Evolutionary conservation across 176 grass and related monocot species (phyloP).

Genomic region (Triticum turgidum): DNA sequence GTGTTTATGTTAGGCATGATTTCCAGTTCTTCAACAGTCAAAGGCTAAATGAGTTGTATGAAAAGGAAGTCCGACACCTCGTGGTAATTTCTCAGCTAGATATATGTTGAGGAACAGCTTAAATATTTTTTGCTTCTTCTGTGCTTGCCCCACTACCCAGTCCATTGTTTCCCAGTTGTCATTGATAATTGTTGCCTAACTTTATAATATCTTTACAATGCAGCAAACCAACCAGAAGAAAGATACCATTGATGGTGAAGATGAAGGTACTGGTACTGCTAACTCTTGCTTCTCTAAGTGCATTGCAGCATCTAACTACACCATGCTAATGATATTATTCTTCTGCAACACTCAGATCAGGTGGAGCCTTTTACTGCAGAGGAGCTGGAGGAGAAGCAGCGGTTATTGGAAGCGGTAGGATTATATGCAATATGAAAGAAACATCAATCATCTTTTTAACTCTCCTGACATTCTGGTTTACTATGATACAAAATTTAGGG

Average conservation of each 20-base stretch:
- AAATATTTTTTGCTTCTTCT: background rate
- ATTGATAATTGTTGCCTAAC: constrained; percentile 25
- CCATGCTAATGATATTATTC: constrained; percentile 34
- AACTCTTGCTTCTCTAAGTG: constrained; percentile 6
- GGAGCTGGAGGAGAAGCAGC: constrained; percentile 91
- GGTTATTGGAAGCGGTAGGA: constrained; percentile 74
- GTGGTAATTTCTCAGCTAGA: constrained; percentile 57
- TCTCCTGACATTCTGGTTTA: constrained; percentile 18
- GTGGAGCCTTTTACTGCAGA: constrained; percentile 78
- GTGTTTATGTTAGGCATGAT: constrained; percentile 65
- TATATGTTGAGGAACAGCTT: background rate
- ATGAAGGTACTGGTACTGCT: constrained; percentile 85
- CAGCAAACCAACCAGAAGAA: constrained; percentile 93
- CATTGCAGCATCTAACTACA: constrained; percentile 19
- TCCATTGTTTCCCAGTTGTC: constrained; percentile 1
- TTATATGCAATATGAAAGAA: background rate
- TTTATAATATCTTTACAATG: constrained; percentile 26
- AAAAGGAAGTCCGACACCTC: constrained; percentile 97
- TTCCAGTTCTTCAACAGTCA: constrained; percentile 99
- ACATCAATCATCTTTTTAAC: background rate
- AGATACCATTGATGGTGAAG: constrained; percentile 93
- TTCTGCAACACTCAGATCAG: constrained; percentile 55
- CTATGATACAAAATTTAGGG: constrained; percentile 49
- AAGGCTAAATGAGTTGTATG: constrained; percentile 89
- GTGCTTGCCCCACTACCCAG: background rate